Evolutionary conservation across 108 stramenopile species (phyloP).

Genomic region (Licmophora abbreviata): DNA sequence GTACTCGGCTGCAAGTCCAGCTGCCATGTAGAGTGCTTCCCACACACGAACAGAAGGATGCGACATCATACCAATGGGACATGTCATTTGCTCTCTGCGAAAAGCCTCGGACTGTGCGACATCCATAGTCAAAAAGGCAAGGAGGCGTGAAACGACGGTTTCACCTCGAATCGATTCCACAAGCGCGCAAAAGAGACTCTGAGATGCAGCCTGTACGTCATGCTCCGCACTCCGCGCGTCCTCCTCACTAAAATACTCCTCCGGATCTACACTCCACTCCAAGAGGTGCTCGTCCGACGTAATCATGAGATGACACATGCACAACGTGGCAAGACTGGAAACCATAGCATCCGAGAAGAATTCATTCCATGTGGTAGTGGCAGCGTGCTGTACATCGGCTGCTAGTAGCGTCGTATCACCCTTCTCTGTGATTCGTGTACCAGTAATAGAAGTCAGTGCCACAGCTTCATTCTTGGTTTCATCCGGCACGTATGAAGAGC

Average conservation of each 20-base stretch:
- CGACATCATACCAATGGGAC: neutral
- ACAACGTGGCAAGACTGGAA: neutral
- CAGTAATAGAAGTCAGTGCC: neutral
- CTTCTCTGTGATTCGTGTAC: neutral
- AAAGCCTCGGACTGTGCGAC: neutral
- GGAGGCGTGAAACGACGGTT: too few relatives aligned
- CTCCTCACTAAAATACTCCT: neutral
- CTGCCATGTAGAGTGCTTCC: neutral
- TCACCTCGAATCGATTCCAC: neutral
- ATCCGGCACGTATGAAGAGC: neutral
- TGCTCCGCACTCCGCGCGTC: neutral
- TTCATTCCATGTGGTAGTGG: neutral
- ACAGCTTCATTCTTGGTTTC: neutral
- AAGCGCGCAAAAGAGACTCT: neutral
- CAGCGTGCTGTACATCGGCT: neutral
- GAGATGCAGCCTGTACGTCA: neutral
- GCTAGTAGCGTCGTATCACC: neutral
- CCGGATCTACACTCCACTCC: neutral
- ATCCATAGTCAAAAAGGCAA: too few relatives aligned
- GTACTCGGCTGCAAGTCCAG: neutral
- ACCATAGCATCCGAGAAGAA: neutral
- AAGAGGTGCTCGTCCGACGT: neutral
- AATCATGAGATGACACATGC: neutral
- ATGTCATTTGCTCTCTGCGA: neutral
- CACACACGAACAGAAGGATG: slow-evolving; percentile 1